These are phyloP conservation scores for Zancudomyces culisetae DNA, from an alignment of 371 early-diverging fungal species.

Conservation along the genomic window DNA sequence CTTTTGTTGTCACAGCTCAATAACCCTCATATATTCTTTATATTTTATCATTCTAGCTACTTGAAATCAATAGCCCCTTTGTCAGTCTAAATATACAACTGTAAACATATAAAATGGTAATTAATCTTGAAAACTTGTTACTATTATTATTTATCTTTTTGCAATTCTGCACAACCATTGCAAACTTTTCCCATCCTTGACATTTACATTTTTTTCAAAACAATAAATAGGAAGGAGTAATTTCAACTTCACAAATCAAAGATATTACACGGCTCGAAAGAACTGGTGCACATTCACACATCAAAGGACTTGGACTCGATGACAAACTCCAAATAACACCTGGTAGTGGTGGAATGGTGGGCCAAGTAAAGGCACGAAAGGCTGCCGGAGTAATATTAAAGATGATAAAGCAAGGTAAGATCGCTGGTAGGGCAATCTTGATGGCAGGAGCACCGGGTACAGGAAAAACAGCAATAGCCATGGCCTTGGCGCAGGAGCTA, in stretches of 20 bases:
- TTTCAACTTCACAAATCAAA: conserved; percentile 4
- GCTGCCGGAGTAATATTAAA: conserved; percentile 89
- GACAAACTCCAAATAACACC: conserved; percentile 72
- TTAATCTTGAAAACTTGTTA: not conserved
- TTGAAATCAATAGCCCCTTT: not conserved
- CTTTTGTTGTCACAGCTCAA: too few species aligned
- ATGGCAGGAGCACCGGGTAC: conserved; percentile 98
- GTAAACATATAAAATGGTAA: not conserved
- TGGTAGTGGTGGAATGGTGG: conserved; percentile 92
- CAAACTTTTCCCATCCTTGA: not conserved
- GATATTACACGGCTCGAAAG: conserved; percentile 3
- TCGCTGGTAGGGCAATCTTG: conserved; percentile 91
- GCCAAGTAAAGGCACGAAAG: conserved; percentile 85
- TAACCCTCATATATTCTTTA: too few species aligned
- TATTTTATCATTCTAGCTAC: not conserved
- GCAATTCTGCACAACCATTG: not conserved
- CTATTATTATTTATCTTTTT: not conserved
- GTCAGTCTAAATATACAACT: not conserved
- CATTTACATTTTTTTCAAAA: not conserved
- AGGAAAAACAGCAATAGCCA: conserved; percentile 88
- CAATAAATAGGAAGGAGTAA: conserved; percentile 3
- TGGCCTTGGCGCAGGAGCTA: conserved; percentile 64
- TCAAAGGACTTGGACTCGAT: conserved; percentile 73
- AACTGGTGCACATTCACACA: conserved; percentile 79
- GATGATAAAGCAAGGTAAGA: conserved; percentile 87